Evolutionary conservation across 768 basidiomycete species (phyloP), one percentile per base, ranked within the genome.

Genomic region (Amanita exitialis): DNA sequence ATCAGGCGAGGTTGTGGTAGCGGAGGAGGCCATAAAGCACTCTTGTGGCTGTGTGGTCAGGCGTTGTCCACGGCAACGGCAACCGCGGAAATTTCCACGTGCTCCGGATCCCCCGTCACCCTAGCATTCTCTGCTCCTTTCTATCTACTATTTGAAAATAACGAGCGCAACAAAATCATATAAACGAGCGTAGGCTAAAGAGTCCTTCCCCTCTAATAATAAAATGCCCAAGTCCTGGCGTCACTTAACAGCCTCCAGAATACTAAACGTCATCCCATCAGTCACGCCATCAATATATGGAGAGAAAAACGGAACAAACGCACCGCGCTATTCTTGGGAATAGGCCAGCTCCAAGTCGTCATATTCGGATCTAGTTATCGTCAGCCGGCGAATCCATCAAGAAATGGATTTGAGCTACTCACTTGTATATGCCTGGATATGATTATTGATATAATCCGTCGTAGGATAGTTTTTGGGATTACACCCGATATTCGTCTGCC

Each of bases 391-490:
- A 12, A 25, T 10, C n/a, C 34, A 52, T n/a, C 6, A 44, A n/a
- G 20, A 18, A 39, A 39, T 28, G 16, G 45, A 23, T 53, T 44
- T 8, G 36, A 52, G 48, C n/a, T n/a, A 15, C 81, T 28, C 55
- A 84, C 82, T 74, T 43, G 59, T 70, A 64, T 82, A 85, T n/a
- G 78, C 79, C 37, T 71, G 67, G 46, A 68, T 36, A 62, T 87
- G 83, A 25, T 61, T 60, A 28, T 68, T 62, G 58, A 84, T 84
- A 62, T 84, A 86, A 39, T 77, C 67, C 50, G 72, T 65, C 2
- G 88, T 92, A 1, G 87, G 88, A 55, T 75, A 79, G 39, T 75
- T 70, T 23, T 64, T 56, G 0, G 87, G 87, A 61, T 78, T 70
- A 60, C 88, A 90, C 2, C 86, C 85, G 23, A 82, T 60, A 58